These are phyloP conservation scores for Dendrobium chrysotoxum DNA, from an alignment of 106 monocot genomes.

Conservation along the genomic window DNA sequence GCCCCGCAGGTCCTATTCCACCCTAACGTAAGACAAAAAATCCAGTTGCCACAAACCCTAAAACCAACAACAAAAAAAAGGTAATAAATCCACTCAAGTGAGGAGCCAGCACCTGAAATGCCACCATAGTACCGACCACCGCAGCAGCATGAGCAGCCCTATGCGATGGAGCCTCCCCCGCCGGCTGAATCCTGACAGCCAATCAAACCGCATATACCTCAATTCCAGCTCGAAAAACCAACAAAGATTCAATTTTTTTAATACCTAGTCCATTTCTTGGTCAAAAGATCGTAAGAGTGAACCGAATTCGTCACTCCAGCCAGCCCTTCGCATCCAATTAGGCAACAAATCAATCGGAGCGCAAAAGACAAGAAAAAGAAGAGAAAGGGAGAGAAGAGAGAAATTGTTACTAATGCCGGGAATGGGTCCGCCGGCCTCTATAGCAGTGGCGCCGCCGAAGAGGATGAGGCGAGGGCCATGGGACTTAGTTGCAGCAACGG, in stretches of 20 bases:
- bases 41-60: background rate
- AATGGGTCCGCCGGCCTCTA: constrained; percentile 66
- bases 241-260: background rate
- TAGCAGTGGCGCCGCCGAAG: constrained; percentile 95
- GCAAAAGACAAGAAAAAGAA: background rate
- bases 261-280: constrained; percentile 81
- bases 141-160: constrained; percentile 97
- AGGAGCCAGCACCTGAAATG: constrained; percentile 67
- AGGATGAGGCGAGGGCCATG: constrained; percentile 95
- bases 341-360: background rate
- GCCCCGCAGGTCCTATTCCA: constrained; percentile 97
- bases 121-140: constrained; percentile 92
- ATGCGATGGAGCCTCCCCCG: constrained; percentile 86
- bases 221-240: background rate
- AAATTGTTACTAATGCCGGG: constrained; percentile 62
- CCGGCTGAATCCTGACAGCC: constrained; percentile 64
- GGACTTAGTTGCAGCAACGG: constrained; percentile 69
- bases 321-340: constrained; percentile 43
- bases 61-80: background rate
- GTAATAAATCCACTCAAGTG: background rate
- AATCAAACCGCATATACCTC: background rate
- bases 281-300: constrained; percentile 68
- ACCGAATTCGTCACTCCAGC: constrained; percentile 92
- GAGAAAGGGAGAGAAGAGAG: background rate
- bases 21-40: constrained; percentile 52